Base-by-base conservation (phyloP, 352 stramenopile genomes). In the Phytophthora pluvialis region DNA sequence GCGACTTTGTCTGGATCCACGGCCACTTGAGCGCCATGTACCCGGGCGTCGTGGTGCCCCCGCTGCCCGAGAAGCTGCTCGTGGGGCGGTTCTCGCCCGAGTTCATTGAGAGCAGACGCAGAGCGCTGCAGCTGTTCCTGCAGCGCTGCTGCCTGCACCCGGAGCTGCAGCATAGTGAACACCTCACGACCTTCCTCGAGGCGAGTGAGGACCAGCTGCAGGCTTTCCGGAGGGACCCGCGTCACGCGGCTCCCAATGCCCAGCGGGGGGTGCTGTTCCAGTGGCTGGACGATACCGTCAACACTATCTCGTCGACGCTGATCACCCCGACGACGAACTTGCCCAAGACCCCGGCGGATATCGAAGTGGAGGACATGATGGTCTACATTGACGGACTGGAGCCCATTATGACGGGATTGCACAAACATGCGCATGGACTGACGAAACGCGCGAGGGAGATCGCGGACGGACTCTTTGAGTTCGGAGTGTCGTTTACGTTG, bases 1-100 rank as follows among this genome's bases (percentile, higher is more conserved):
- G 88, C 52, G 97, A 99, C 71, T 99, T 99, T 81, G 77, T 98
- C 3, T 99, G 97, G 97, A 79, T 99, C 9, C 93, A 98, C 43
- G 86, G 90, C 29, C 82, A 90, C 39, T 74, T 99, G 46, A 95
- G 60, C 60, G 77, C 66, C 71, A 91, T 90, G 72, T 97, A 83
- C 67, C 93, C 75, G 16, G 97, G 75, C 39, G 81, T 97, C 0
- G 96, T 99, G 29, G 88, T 99, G 8, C 97, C 97, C 11, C 96
- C 95, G 1, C 68, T 99, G 31, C 97, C 97, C 0, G 97, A 99
- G 70, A 99, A 99, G 69, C 80, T 98, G 21, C 79, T 98, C 1
- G 95, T 99, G 0, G 88, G 90, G 3, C 86, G 96, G 3, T 99
- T 99, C 73, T 97, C 89, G 43, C 86, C 93, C 9, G 88, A 97